Conservation (phyloP, 345 rosid genomes). For the Eucalyptus regnans region DNA sequence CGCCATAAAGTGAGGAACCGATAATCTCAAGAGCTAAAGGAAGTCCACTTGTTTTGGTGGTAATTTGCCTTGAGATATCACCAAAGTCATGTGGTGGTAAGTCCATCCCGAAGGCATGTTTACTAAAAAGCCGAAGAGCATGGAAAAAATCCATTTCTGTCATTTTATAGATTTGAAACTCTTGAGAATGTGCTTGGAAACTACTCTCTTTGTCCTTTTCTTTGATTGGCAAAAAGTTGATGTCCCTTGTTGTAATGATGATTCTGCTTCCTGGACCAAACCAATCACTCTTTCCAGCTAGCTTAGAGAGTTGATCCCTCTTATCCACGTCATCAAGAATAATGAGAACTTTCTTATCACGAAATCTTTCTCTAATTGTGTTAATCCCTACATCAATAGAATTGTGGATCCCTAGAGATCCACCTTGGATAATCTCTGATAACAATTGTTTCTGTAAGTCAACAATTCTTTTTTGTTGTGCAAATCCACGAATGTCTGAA, state of each 20-base stretch:
- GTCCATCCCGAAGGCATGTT: neutral
- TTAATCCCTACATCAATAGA: neutral
- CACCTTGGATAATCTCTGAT: neutral
- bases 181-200: neutral
- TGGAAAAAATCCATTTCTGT: neutral
- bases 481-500: neutral
- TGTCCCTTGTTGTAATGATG: neutral
- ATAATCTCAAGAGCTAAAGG: neutral
- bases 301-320: neutral
- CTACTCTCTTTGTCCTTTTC: neutral
- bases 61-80: neutral
- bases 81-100: neutral
- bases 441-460: neutral
- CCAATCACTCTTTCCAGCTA: neutral
- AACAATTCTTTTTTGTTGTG: neutral
- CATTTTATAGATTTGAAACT: neutral
- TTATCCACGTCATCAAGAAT: neutral
- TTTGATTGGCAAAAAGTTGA: neutral
- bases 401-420: neutral
- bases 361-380: neutral
- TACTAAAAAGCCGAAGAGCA: neutral
- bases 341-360: neutral
- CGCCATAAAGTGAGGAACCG: neutral
- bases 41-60: neutral
- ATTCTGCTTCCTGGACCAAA: neutral